Evolutionary conservation across 2,329 filamentous ascomycete genomes (phyloP), one percentile per base, ranked within the genome.

Genomic region (Furcasterigmium sp.): DNA sequence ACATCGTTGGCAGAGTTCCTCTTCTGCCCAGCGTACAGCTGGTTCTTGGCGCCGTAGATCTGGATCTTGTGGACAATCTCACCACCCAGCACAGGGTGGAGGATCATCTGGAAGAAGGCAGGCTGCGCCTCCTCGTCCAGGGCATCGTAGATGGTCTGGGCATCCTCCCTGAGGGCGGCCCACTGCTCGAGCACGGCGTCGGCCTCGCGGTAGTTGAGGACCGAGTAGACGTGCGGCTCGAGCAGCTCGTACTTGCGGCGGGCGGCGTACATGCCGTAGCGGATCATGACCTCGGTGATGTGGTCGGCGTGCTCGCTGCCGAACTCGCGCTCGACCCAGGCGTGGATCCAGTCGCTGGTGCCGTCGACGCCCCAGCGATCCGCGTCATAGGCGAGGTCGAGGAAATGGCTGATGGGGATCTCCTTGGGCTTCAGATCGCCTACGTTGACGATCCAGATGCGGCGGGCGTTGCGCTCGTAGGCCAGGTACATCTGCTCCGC

Each of bases 371-470:
- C 68, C 70, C 76, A 84, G 2, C 63, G 56, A 17, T 73, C 62
- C 18, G 76, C 73, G 53, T 86, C 77, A 56, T 86, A 87, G 2
- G 80, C 83, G 47, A 86, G 68, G 49, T 85, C 81, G 48, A 86
- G 65, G 63, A 81, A 85, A 58, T 85, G 81, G 54, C 69, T 78
- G 55, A 85, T 79, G 17, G 82, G 80, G 14, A 85, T 69, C 63
- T 85, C 68, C 4, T 80, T 66, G 1, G 77, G 76, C 61, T 84
- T 85, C 47, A 85, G 68, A 53, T 85, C 81, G 32, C 80, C 81
- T 17, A 84, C 77, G 48, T 85, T 85, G 51, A 83, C 78, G 35
- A 84, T 72, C 81, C 80, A 85, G 48, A 85, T 80, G 15, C 75
- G 67, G 48, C 75, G 69, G 3, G 78, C 80, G 3, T 77, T 65